Evolutionary conservation across 2,329 filamentous ascomycete genomes (phyloP), one percentile per base, ranked within the genome.

Genomic region (Coleophoma crateriformis): DNA sequence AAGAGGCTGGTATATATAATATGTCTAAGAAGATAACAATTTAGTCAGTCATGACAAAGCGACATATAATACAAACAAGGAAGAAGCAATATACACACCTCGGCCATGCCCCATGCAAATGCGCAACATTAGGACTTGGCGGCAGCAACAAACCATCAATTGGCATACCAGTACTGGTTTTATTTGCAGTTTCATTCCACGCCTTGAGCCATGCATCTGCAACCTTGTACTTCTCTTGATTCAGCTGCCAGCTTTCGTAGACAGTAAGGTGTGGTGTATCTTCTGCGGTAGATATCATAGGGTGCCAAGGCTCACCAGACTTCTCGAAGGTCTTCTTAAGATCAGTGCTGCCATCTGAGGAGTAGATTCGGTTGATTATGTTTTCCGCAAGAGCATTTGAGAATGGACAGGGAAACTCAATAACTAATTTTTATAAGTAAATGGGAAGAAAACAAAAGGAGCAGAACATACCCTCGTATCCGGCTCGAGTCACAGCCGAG

Each of bases 1-100:
- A 81, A 83, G 0, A 71, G 72, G 17, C 71, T 76, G 1, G 80
- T 83, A 60, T 84, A 85, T 50, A 51, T 48, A n/a, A 48, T 51
- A 33, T 51, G 27, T 17, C 49, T 51, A 19, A 10, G 3, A 12
- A 17, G 17, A 17, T 38, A 10, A 33, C 2, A 37, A 45, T 5
- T n/a, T 45, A 3, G 32, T 17, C 12, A 7, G 17, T 14, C 10
- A 34, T 32, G 15, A 33, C 35, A 4, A 17, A 34, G 32, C 11
- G 13, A 12, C 15, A 7, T 17, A 34, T n/a, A 27, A 27, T 10
- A 27, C 8, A 27, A 27, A 27, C 5, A 27, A 7, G 27, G 27
- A 7, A 4, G 27, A 10, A 27, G 6, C 6, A 7, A 27, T 27
- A 27, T 27, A 27, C 38, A 10, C 19, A 15, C 34, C 37, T 17